Base-by-base conservation (phyloP, 805 yeast genomes). In the Scheffersomyces amazonensis region DNA sequence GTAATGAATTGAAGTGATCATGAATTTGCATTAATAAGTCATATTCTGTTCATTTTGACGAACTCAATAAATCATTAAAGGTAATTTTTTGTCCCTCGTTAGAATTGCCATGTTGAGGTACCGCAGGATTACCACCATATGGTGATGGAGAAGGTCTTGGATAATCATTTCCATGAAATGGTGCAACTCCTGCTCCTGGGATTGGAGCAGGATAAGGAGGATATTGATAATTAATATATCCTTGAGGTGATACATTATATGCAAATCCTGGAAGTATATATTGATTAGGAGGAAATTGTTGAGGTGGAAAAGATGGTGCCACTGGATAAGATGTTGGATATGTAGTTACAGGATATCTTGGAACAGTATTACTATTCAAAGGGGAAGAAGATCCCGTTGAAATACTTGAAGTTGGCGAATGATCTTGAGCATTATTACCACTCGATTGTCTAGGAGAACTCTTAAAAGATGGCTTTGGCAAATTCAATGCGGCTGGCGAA, bases 391-490 rank as follows among this genome's bases (percentile, higher is more conserved):
- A 23, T 23, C 33, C 29, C 11, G 38, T 32, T 31, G 51, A 31
- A 16, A 47, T 36, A 24, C 41, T 36, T 21, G 44, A 31, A 18
- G 44, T 34, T 25, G 50, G 34, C 11, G 42, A 16, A 27, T 37
- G 13, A 24, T 36, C 35, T 24, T 35, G 36, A 22, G 30, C 32
- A n/a, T 15, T 32, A 18, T 15, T 22, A n/a, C 41, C 21, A n/a
- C 23, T 34, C n/a, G 36, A 31, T 28, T 38, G 36, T 32, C 48
- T 53, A 1, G 63, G 57, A 10, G 62, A 55, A 1, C 56, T 42
- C 33, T 61, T 66, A 48, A 76, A 76, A 5, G 78, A 66, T 8
- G 81, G 81, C 46, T 75, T 76, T 13, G 81, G 81, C 43, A 76
- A 66, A 12, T 75, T 71, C 40, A 74, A 58, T 3, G 80, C 80